Percentiles rank a stretch among this genome's conserved stretches.
Evolutionary conservation across 768 basidiomycete species (phyloP).

Genomic region (Termitomyces sp.): DNA sequence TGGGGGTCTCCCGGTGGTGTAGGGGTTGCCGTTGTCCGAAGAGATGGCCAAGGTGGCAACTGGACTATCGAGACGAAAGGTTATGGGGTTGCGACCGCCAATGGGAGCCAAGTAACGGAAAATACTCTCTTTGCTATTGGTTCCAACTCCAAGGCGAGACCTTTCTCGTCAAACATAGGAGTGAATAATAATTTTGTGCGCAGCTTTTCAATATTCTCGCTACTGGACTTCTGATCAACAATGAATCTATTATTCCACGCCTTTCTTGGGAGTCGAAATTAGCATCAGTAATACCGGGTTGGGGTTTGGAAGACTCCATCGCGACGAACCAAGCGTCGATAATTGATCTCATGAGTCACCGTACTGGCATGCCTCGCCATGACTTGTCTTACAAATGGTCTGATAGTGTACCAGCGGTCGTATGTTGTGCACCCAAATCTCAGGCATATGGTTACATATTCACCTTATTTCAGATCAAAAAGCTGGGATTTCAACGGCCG

Average conservation of each 20-base stretch:
- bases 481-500: constrained; percentile 23
- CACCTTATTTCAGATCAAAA: constrained; percentile 10
- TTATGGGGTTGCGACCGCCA: constrained; percentile 23
- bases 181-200: neutral
- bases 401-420: constrained; percentile 12
- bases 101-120: constrained; percentile 20
- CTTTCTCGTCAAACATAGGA: neutral
- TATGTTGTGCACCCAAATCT: neutral
- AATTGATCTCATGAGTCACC: constrained; percentile 19
- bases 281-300: constrained; percentile 20
- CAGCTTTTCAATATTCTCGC: constrained; percentile 24
- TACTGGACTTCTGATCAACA: constrained; percentile 24
- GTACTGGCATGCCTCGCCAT: constrained; percentile 18
- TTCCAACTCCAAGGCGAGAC: constrained; percentile 27
- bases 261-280: constrained; percentile 26
- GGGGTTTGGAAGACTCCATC: constrained; percentile 20
- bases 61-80: constrained; percentile 30
- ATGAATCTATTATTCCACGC: constrained; percentile 22
- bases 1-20: constrained; percentile 26
- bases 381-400: constrained; percentile 10
- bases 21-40: constrained; percentile 24
- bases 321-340: constrained; percentile 20
- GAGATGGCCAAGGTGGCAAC: constrained; percentile 14
- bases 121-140: constrained; percentile 26
- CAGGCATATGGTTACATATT: neutral